These are phyloP conservation scores for Colletotrichum liriopes DNA, from an alignment of 2,329 filamentous ascomycete species.

Conservation along the genomic window DNA sequence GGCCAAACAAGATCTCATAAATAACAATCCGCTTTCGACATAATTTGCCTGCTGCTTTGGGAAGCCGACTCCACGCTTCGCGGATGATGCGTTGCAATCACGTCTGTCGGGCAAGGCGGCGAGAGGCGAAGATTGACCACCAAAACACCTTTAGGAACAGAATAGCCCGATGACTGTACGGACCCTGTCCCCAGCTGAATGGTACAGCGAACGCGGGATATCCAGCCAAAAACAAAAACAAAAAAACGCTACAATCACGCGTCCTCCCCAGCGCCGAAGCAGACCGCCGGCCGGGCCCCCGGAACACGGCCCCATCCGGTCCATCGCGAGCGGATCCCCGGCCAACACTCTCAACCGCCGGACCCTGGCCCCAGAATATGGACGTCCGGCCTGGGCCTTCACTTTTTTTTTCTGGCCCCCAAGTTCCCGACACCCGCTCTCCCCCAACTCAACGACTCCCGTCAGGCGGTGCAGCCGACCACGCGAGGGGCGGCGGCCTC, in stretches of 20 bases:
- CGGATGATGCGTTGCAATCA: too few species aligned
- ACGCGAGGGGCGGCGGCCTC: background rate
- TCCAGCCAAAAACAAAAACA: background rate
- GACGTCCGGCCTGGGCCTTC: background rate
- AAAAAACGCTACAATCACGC: background rate
- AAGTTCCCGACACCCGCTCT: background rate
- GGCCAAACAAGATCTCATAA: background rate
- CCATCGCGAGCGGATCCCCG: slow-evolving; percentile 24
- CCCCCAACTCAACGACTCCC: too few species aligned
- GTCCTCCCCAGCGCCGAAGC: background rate
- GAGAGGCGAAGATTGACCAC: too few species aligned
- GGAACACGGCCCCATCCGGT: slow-evolving; percentile 3
- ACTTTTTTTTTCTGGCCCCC: background rate
- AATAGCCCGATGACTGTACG: too few species aligned
- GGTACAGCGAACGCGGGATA: too few species aligned
- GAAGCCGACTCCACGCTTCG: too few species aligned
- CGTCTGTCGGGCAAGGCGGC: too few species aligned
- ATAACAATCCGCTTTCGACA: too few species aligned
- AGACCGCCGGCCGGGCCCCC: background rate
- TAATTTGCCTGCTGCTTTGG: too few species aligned
- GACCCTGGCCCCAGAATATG: background rate
- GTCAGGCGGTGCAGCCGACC: background rate
- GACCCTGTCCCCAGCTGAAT: too few species aligned
- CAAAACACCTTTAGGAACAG: too few species aligned
- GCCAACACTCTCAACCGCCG: slow-evolving; percentile 5